Base-by-base conservation (phyloP, 2,329 filamentous ascomycete genomes). In the Hirsutella thompsonii region DNA sequence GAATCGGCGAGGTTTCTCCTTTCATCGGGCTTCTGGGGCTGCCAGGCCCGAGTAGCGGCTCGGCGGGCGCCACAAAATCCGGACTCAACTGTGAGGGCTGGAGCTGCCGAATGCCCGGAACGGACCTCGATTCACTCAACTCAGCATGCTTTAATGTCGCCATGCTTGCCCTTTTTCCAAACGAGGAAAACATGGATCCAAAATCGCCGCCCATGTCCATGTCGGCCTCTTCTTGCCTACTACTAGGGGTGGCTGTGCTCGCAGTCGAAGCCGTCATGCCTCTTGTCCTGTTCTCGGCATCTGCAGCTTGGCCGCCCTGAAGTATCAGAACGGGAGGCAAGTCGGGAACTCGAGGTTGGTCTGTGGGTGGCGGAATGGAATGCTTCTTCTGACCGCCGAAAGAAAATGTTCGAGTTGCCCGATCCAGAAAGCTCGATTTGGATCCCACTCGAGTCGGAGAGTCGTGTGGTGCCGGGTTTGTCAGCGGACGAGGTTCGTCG, bases 191-290 rank as follows among this genome's bases (percentile, higher is more conserved):
- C 68, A 78, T 73, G 42, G 65, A 72, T 44, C 69, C 66, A 46
- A 78, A 74, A 49, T 78, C 74, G 37, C 72, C 68, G 14, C 74
- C 74, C 37, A 79, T 53, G 49, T 77, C 73, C 14, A 78, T 50
- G 33, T 57, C 56, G 41, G 66, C 50, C 21, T 61, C 55, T 20
- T 66, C 30, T 72, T 53, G 38, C 64, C 67, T 5, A 68, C 67
- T 5, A 68, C 69, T 11, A 67, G 49, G 70, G 1, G 70, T 75
- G 11, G 69, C 63, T 6, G 72, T 75, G 48, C 67, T 72, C 11
- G 65, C 58, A 8, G 74, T 75, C 4, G 72, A 76, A 14, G 65
- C 53, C 4, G 74, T 76, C 46, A 70, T 60, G n/a, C 70, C 69
- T 49, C 72, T 62, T 26, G 70, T 52, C 48, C 68, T 55, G 45